Percentiles rank a stretch among this genome's conserved stretches.
Evolutionary conservation across 2,329 filamentous ascomycete genomes (phyloP).

Genomic region (Fusarium acutatum): DNA sequence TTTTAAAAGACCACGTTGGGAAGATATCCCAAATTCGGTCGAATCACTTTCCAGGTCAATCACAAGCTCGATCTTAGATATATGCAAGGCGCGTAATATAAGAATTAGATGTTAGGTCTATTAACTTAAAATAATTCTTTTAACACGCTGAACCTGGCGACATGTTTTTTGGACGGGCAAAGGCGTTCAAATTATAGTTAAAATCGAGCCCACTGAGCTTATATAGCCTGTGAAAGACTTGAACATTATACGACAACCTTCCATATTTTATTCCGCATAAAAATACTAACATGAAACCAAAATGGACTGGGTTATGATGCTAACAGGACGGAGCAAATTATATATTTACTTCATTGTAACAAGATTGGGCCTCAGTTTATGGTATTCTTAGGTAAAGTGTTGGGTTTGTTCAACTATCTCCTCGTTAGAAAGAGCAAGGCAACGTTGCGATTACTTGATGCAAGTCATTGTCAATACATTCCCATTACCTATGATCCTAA

Average conservation of each 20-base stretch:
- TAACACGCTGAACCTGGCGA: not conserved
- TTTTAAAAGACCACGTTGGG: not conserved
- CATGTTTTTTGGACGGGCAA: not conserved
- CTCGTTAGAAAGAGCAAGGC: not conserved
- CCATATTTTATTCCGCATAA: not conserved
- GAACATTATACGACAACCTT: not conserved
- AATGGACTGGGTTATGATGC: not conserved
- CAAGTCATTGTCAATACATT: accelerated
- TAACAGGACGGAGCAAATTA: not conserved
- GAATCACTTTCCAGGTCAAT: not conserved
- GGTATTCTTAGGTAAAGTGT: not conserved
- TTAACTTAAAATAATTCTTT: no score
- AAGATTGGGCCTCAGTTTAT: not conserved
- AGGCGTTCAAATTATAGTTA: not conserved
- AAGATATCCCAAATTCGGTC: not conserved
- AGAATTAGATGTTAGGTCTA: no score
- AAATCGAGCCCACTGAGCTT: not conserved
- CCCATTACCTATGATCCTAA: not conserved
- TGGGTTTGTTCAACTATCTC: not conserved
- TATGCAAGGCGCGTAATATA: no score
- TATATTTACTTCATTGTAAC: accelerated
- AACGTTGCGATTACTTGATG: not conserved
- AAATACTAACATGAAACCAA: not conserved
- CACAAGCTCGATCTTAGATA: accelerated
- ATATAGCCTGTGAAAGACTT: not conserved